Conservation (phyloP, 257 asterid genomes). For the Petunia secreta region DNA sequence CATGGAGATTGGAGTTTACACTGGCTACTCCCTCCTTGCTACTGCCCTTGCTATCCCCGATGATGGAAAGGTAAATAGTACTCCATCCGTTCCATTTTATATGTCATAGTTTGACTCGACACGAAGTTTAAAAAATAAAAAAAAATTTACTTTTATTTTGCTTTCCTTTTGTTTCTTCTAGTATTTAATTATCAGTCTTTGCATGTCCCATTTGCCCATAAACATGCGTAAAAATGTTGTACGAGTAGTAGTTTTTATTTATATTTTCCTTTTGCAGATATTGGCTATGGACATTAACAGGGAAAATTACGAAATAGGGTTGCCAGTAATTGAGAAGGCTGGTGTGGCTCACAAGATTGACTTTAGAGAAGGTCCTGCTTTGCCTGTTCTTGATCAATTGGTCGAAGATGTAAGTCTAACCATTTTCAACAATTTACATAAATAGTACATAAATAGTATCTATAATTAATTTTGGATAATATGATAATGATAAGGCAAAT, state of each 20-base stretch:
- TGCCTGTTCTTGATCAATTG: constrained; percentile 41
- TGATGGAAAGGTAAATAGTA: constrained; percentile 35
- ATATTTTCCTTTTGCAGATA: constrained; percentile 22
- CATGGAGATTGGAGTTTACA: constrained; percentile 44
- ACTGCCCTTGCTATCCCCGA: constrained; percentile 44
- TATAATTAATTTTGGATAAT: too few species aligned
- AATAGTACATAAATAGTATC: too few species aligned
- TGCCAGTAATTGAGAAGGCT: constrained; percentile 38
- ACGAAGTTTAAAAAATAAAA: too few species aligned
- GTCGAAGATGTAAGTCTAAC: constrained; percentile 33
- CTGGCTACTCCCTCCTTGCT: constrained; percentile 43
- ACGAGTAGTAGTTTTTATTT: not conserved
- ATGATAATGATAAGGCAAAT: too few species aligned
- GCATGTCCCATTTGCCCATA: too few species aligned
- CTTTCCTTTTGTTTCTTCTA: too few species aligned
- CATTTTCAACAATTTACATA: too few species aligned
- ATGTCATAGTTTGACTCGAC: too few species aligned
- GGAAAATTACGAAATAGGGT: constrained; percentile 40
- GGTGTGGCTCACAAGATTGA: constrained; percentile 42
- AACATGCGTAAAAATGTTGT: too few species aligned
- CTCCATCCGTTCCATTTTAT: too few species aligned
- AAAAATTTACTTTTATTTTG: too few species aligned
- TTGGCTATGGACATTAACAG: constrained; percentile 43
- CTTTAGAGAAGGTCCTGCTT: constrained; percentile 41
- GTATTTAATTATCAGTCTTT: too few species aligned